Percentiles rank a stretch among this genome's conserved stretches.
phyloP scores from a whole-genome alignment of 2,329 filamentous ascomycete species.

The Didymella exigua region DNA sequence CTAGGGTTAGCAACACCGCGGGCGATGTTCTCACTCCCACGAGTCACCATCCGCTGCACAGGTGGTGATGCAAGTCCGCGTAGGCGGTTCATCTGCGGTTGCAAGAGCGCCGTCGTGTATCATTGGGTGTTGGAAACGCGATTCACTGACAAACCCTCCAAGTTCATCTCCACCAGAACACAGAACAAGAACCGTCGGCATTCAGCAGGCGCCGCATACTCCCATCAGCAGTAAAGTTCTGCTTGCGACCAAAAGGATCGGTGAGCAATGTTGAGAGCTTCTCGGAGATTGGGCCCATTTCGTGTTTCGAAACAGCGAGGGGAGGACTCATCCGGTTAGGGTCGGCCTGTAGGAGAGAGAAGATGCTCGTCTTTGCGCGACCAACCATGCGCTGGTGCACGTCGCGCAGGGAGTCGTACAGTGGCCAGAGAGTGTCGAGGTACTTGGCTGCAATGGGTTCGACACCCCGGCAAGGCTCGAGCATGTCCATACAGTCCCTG shows the following conservation, averaged over 20 bases:
- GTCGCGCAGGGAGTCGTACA: conserved; percentile 42
- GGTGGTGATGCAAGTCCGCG: neutral
- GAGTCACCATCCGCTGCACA: neutral
- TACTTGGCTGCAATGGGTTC: conserved; percentile 45
- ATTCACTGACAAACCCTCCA: neutral
- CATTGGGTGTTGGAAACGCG: neutral
- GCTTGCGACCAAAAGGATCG: conserved; percentile 46
- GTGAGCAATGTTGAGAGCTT: conserved; percentile 42
- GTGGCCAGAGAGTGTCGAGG: conserved; percentile 41
- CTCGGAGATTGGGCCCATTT: conserved; percentile 45
- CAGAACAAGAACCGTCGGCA: conserved; percentile 39
- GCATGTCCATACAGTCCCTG: conserved; percentile 45
- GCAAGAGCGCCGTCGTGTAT: neutral
- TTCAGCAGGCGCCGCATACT: conserved; percentile 41
- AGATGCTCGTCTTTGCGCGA: conserved; percentile 44
- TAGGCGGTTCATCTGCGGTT: neutral
- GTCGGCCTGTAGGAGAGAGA: conserved; percentile 38
- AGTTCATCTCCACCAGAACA: conserved; percentile 45
- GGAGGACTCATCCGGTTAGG: conserved; percentile 33
- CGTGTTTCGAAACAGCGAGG: conserved; percentile 38
- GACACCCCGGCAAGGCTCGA: conserved; percentile 37
- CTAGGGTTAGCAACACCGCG: neutral
- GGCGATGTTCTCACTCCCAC: neutral
- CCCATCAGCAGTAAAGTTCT: conserved; percentile 25
- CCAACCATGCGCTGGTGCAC: conserved; percentile 42